Percentiles rank a stretch among this genome's conserved stretches.
These are phyloP conservation scores for Afroboletus lepidellus DNA, from an alignment of 1,284 basidiomycete species.

Conservation along the genomic window DNA sequence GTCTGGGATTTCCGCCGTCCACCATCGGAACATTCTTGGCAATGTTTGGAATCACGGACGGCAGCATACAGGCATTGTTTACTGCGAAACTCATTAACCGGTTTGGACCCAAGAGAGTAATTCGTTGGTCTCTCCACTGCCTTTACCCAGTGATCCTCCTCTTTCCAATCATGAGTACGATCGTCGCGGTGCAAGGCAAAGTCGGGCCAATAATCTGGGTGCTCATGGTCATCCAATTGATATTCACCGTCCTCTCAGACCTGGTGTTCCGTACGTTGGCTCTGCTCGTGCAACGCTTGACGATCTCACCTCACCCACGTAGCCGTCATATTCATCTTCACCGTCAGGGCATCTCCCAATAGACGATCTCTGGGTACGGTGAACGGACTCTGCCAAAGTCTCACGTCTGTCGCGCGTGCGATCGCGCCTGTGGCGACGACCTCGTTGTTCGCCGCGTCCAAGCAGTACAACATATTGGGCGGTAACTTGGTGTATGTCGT, in stretches of 20 bases:
- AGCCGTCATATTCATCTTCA: constrained; percentile 36
- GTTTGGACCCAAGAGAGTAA: constrained; percentile 57
- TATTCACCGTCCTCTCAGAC: constrained; percentile 24
- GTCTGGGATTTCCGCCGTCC: constrained; percentile 61
- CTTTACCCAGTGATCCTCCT: constrained; percentile 50
- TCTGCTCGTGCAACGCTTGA: neutral
- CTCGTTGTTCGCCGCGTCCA: constrained; percentile 40
- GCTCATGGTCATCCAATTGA: constrained; percentile 30
- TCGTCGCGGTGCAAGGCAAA: constrained; percentile 19
- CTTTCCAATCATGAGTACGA: constrained; percentile 57
- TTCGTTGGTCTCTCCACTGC: constrained; percentile 48
- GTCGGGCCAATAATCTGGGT: constrained; percentile 30
- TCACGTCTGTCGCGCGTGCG: constrained; percentile 46
- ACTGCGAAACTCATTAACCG: constrained; percentile 54
- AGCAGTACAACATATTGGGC: constrained; percentile 32
- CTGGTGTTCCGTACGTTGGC: constrained; percentile 27
- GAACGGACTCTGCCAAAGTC: constrained; percentile 52
- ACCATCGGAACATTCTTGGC: constrained; percentile 62
- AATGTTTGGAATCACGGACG: constrained; percentile 57
- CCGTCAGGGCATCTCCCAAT: constrained; percentile 34
- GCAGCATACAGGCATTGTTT: constrained; percentile 57
- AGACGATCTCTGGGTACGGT: constrained; percentile 43
- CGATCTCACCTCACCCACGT: neutral
- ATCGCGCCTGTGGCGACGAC: constrained; percentile 43
- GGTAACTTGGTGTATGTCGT: constrained; percentile 39